Evolutionary conservation across 2,329 filamentous ascomycete genomes (phyloP).

Genomic region (Arthrinium puccinioides): DNA sequence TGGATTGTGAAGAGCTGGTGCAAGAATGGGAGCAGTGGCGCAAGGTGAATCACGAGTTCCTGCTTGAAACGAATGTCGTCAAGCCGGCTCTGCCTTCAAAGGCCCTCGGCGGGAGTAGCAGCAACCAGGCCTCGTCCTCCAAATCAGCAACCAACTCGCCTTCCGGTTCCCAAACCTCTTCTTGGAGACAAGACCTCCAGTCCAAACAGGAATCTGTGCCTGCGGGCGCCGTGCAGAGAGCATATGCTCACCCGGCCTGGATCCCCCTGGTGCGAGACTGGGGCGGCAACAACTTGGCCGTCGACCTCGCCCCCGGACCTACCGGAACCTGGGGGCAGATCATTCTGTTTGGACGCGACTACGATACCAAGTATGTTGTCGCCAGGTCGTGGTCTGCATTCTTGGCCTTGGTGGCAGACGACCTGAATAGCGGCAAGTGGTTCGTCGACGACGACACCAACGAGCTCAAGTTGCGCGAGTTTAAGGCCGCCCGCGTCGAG

Average conservation of each 20-base stretch:
- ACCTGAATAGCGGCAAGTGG: conserved; percentile 83
- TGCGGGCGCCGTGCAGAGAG: conserved; percentile 77
- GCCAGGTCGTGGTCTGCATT: conserved; percentile 88
- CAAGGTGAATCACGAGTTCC: conserved; percentile 82
- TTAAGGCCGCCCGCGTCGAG: conserved; percentile 82
- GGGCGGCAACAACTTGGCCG: conserved; percentile 95
- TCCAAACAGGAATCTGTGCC: conserved; percentile 84
- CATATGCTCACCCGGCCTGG: conserved; percentile 90
- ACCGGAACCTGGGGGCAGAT: conserved; percentile 92
- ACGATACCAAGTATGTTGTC: conserved; percentile 96
- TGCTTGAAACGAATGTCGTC: conserved; percentile 52
- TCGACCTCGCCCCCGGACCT: conserved; percentile 87
- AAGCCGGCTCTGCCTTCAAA: conserved; percentile 62
- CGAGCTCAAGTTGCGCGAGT: conserved; percentile 88
- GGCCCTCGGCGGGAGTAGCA: conserved; percentile 56
- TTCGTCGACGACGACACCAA: conserved; percentile 86
- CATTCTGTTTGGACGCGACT: conserved; percentile 93
- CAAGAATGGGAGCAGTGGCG: conserved; percentile 98
- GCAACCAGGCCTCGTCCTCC: conserved; percentile 59
- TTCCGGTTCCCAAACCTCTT: conserved; percentile 43
- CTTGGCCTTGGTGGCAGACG: conserved; percentile 80
- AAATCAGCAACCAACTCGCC: conserved; percentile 45
- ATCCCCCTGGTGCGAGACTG: conserved; percentile 94
- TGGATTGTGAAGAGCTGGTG: conserved; percentile 96
- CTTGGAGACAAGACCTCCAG: conserved; percentile 81